Base-by-base conservation (phyloP, 768 basidiomycete species). In the Tulasnella sp. region DNA sequence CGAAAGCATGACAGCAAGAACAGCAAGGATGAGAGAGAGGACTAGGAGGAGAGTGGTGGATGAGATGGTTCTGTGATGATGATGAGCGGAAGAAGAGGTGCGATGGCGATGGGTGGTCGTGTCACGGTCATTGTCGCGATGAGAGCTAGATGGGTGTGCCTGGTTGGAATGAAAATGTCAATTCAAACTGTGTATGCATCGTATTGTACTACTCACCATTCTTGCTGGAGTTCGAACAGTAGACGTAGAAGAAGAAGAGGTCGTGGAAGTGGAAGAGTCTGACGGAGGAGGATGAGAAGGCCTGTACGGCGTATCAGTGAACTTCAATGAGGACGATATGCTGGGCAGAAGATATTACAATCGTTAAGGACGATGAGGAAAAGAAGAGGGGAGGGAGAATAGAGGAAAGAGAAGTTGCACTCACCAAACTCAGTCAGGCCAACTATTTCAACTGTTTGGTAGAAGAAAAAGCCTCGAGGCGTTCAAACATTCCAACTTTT, bases 1-100 rank as follows among this genome's bases (percentile, higher is more conserved):
- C 2, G 87, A 87, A 22, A 90, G 77, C 85, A 90, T 88, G 60
- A 90, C 79, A 4, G 87, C 86, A n/a, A 90, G 73, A 20, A 88
- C 85, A 31, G 86, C 87, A 24, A 90, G 71, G 43, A 90, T 77
- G 29, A 90, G 78, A 9, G 87, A 89, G 35, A 90, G 73, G 44
- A 89, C 82, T 29, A 90, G 79, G 46, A 90, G 75, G 28, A 90
- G 78, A 12, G 87, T 90, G 0, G 87, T 90, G 12, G 87, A 89
- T 45, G 87, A 89, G 55, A 90, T 87, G 48, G 87, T 88, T 53
- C 87, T 73, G 59, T 83, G 79, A 53, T 86, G 83, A 62, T 81
- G 84, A 60, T 80, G 79, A 43, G 75, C 74, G 22, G 69, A 67
- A 40, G 78, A 75, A 58, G 59, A 53, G 48, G 31, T 41, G 62